Base-by-base conservation (phyloP, 2,329 filamentous ascomycete species). In the Coleophoma crateriformis region DNA sequence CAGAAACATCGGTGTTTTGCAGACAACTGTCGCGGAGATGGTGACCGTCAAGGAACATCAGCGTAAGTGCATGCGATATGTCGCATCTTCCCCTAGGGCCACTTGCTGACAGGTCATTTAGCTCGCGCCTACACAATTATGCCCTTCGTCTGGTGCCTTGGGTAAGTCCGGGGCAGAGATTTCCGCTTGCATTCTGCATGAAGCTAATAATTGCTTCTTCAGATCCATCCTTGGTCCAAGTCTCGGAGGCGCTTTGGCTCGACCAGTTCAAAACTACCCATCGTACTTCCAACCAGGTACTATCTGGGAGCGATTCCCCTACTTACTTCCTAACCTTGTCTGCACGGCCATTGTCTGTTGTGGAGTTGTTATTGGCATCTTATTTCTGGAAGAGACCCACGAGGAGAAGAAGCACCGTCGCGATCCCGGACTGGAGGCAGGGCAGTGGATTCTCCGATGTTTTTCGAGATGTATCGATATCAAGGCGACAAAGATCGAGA, bases 101-200 rank as follows among this genome's bases (percentile, higher is more conserved):
- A 50, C 45, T 47, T 54, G 43, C 58, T 66, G 57, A 66, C 59
- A 50, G 45, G 50, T 58, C 45, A 48, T 47, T 50, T 53, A 90
- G 87, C 91, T 58, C 88, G 89, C 60, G 94, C 92, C 45, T 99
- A 95, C 71, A 90, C 92, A 12, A 91, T 97, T 59, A 96, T 99
- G 90, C 94, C 94, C 7, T 90, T 96, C 66, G 89, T 97, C 22
- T 99, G 94, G 94, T 96, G 91, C 65, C 78, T 99, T 63, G 94
- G 94, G 76, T 89, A 74, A 71, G 76, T 71, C 43, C 19, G 19
- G 33, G 17, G 20, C 39, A 35, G 19, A 45, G 48, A 27, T 34
- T 7, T 40, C 41, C 8, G 39, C 52, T 52, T 44, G 58, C 58
- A 33, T 48, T 38, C 49, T 34, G 17, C 35, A 64, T 68, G 54